Evolutionary conservation across 164 flowering plant species (phyloP), one percentile per base, ranked within the genome.

Genomic region (Dillenia turbinata): DNA sequence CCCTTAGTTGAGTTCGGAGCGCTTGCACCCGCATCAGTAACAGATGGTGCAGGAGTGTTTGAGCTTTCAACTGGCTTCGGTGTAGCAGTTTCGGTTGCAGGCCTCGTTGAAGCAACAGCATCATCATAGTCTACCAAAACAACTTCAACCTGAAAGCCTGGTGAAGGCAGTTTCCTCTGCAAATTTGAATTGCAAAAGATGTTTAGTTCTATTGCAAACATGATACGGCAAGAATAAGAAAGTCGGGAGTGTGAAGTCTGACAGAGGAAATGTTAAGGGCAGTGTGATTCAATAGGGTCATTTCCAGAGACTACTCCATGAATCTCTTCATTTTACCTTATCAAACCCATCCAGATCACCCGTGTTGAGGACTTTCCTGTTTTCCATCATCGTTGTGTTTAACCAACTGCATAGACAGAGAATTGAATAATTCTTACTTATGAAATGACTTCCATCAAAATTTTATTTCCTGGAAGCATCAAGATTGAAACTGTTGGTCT

Each of bases 81-180:
- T 19, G 66, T 49, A 49, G 73, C 59, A 62, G 70, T 65, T 70
- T 77, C 83, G 14, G 77, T 43, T 47, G 64, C 65, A n/a, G 82
- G 56, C 9, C 51, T 61, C 24, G 79, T n/a, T 24, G 82, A 69
- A 49, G 67, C 52, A 49, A 68, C 52, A 33, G 78, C 54, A 16
- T 75, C 77, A 70, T 85, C 84, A 63, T 79, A 79, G 75, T 91
- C 97, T 16, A 79, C 81, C 40, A 94, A 79, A 57, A 94, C 97
- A 72, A 94, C 83, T 75, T 94, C 99, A 17, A 94, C 90, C 77
- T 83, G 91, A 67, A 94, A 89, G 47, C 97, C 99, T 10, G 97
- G 99, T 45, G 99, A 94, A 64, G 97, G 97, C 58, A 94, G 68
- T 79, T 94, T 94, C 69, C 99, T 85, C 99, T 94, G 89, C 79